These are phyloP conservation scores for Boletus eberwhitei DNA, from an alignment of 768 basidiomycete species.

Conservation along the genomic window DNA sequence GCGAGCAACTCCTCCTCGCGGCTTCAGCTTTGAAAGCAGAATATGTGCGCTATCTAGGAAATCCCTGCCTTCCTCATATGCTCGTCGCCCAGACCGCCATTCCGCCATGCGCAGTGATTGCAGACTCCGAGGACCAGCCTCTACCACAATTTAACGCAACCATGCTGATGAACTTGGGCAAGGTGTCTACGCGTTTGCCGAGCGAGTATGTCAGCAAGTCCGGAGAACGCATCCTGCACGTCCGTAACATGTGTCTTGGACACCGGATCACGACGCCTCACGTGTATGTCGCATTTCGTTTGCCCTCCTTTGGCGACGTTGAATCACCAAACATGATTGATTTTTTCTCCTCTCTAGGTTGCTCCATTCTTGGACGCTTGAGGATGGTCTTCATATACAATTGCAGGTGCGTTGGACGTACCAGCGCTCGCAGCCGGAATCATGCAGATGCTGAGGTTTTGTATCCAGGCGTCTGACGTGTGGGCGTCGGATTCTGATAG, in stretches of 20 bases:
- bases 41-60: background rate
- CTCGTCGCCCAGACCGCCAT: background rate
- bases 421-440: background rate
- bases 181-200: background rate
- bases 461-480: background rate
- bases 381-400: background rate
- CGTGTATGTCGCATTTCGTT: background rate
- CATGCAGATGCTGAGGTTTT: background rate
- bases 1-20: background rate
- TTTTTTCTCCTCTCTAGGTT: background rate
- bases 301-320: no score
- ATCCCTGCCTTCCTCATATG: slow-evolving; percentile 4
- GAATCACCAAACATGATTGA: no score
- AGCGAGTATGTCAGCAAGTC: background rate
- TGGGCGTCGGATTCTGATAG: background rate
- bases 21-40: background rate
- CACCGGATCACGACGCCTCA: slow-evolving; percentile 1
- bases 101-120: background rate
- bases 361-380: slow-evolving; percentile 4
- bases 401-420: background rate
- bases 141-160: background rate
- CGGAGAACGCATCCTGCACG: background rate
- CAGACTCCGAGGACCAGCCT: background rate
- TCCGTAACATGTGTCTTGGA: slow-evolving; percentile 2
- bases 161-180: slow-evolving; percentile 1